Conservation (phyloP, 495 filamentous ascomycete species). For the Xylaria venustula region DNA sequence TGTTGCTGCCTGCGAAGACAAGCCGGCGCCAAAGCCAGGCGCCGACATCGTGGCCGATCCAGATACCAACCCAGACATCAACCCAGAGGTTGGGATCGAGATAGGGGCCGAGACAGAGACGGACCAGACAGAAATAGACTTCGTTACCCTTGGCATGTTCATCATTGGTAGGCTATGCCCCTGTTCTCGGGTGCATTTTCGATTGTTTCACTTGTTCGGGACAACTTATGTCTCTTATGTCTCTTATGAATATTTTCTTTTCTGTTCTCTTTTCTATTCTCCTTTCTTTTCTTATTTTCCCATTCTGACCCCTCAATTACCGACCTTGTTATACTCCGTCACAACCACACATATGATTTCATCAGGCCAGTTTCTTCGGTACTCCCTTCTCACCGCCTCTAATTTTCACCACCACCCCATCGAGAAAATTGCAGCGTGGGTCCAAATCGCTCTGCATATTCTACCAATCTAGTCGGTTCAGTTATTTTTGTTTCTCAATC, state of each 20-base stretch:
- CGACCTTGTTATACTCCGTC: background rate
- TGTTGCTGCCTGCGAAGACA: slow-evolving; percentile 9
- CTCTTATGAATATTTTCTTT: background rate
- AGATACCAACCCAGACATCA: background rate
- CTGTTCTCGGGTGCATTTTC: background rate
- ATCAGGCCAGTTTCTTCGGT: background rate
- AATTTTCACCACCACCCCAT: background rate
- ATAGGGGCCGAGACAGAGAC: background rate
- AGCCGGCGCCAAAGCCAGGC: background rate
- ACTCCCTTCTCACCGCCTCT: background rate
- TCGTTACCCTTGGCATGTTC: slow-evolving; percentile 92
- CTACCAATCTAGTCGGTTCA: background rate
- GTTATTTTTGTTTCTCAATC: background rate
- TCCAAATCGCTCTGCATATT: background rate
- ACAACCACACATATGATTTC: background rate
- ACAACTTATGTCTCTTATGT: background rate
- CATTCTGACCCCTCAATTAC: background rate
- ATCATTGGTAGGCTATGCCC: slow-evolving; percentile 68
- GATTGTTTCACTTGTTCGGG: background rate
- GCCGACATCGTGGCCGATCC: too few relatives aligned
- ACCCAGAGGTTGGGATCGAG: background rate
- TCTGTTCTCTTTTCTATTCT: too few relatives aligned
- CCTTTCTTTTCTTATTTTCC: too few relatives aligned
- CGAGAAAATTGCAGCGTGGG: background rate
- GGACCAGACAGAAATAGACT: slow-evolving; percentile 57